A percentile compares a stretch with the other conserved stretches of the same genome.
Conservation (phyloP, 768 basidiomycete genomes). For the Leucosporidium yakuticum region DNA sequence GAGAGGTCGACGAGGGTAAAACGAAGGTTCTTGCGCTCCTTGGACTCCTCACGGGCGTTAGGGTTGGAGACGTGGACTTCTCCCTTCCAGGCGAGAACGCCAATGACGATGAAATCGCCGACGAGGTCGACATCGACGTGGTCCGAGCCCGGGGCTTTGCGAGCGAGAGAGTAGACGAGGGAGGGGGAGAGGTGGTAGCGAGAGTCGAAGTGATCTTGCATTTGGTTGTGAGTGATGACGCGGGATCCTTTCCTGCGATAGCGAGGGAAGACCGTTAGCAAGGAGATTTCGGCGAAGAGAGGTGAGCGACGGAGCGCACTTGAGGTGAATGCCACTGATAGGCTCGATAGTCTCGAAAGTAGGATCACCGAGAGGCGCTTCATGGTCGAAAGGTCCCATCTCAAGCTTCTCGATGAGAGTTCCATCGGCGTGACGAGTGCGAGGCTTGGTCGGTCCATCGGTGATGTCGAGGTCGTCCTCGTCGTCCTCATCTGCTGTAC, state of each 20-base stretch:
- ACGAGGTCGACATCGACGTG: conserved; percentile 80
- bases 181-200: conserved; percentile 87
- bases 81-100: conserved; percentile 86
- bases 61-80: conserved; percentile 52
- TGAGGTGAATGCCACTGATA: conserved; percentile 77
- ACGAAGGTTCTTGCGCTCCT: conserved; percentile 56
- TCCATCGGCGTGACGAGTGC: conserved; percentile 37
- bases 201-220: conserved; percentile 72
- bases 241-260: conserved; percentile 45
- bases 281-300: background rate
- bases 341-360: conserved; percentile 76
- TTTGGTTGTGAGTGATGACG: conserved; percentile 61
- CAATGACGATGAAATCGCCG: conserved; percentile 93
- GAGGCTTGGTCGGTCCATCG: conserved; percentile 7
- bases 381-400: conserved; percentile 71
- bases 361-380: conserved; percentile 64
- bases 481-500: background rate
- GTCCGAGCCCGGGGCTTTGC: conserved; percentile 54
- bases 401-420: conserved; percentile 67
- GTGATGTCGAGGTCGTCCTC: conserved; percentile 20
- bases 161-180: conserved; percentile 75
- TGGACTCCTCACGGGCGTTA: conserved; percentile 36
- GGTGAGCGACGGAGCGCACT: conserved; percentile 50
- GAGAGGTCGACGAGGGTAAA: conserved; percentile 75
- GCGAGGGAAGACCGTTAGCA: background rate